A percentile compares a stretch with the other conserved stretches of the same genome.
Conservation (phyloP, 192 early-diverging fungal species). For the Tieghemiomyces parasiticus region DNA sequence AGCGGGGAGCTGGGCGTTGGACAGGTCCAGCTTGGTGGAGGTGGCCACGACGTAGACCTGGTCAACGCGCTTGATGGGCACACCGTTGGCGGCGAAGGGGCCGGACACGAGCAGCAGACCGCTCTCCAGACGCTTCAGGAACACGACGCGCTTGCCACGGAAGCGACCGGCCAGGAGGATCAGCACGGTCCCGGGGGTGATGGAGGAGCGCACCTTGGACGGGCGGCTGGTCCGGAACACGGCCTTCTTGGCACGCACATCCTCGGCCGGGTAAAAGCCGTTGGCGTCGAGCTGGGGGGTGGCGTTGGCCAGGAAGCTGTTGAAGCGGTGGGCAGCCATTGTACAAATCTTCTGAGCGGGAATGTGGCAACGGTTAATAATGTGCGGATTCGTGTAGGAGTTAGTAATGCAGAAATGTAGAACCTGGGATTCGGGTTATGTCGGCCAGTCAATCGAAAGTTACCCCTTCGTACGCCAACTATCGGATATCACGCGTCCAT, state of each 20-base stretch:
- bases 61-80: constrained; percentile 95
- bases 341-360: not conserved
- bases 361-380: too few species aligned
- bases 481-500: not conserved
- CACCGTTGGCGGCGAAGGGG: constrained; percentile 97
- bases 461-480: not conserved
- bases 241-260: constrained; percentile 61
- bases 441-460: not conserved
- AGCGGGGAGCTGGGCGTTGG: constrained; percentile 42
- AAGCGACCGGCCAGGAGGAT: constrained; percentile 91
- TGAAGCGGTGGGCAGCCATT: not conserved
- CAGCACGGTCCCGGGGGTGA: constrained; percentile 95
- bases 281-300: not conserved
- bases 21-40: constrained; percentile 94
- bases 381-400: too few species aligned
- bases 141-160: constrained; percentile 98
- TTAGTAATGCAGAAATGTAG: too few species aligned
- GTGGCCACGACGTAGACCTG: constrained; percentile 99
- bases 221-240: constrained; percentile 60
- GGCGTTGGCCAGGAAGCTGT: not conserved
- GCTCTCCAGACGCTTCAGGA: constrained; percentile 89
- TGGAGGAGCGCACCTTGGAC: constrained; percentile 67
- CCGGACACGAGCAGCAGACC: constrained; percentile 95
- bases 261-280: constrained; percentile 72
- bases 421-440: not conserved